Evolutionary conservation across 805 yeast genomes (phyloP), one percentile per base, ranked within the genome.

Genomic region (Yamadazyma paraphyllophila): DNA sequence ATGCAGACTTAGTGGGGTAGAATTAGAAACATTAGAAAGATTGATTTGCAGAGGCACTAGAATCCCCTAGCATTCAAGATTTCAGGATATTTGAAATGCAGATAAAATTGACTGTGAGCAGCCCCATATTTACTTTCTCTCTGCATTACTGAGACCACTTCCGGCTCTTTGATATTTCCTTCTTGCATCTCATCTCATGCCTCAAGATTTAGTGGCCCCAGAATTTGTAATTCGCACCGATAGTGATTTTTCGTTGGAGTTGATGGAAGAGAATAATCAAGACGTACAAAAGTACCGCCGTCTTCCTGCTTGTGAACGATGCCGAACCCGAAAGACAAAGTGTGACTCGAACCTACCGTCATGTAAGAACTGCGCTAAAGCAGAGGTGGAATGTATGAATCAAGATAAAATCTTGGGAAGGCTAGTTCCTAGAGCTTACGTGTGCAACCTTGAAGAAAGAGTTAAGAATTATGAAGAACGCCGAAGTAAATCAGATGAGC

Each of bases 371-470:
- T 65, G 69, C 39, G 51, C 55, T 34, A 60, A 60, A 38, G 55
- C 62, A 4, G 57, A 56, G 13, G 61, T 55, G 2, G 66, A 61
- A 37, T 65, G 69, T 44, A 55, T 63, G 47, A 44, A 50, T 35
- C 16, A 27, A 26, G 51, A 50, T 34, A 47, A 47, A 36, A 44
- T 50, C 9, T 39, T 47, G 29, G 48, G 50, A 3, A 39, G 34
- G 14, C 32, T 27, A 14, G 39, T 46, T 1, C 41, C 45, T 3
- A 33, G 51, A 39, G 29, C 41, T 13, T 47, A 36, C 44, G 32
- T 44, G 13, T 44, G 36, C 26, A 16, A 29, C 4, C 14, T 36
- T 10, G 27, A 17, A 33, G 46, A 47, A 27, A 29, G 35, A 17
- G 38, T 36, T 5, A 27, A 39, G 31, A 24, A 17, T 4, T 36